These are phyloP conservation scores for Albatrellus ellisii DNA, from an alignment of 768 basidiomycete genomes.

Conservation along the genomic window DNA sequence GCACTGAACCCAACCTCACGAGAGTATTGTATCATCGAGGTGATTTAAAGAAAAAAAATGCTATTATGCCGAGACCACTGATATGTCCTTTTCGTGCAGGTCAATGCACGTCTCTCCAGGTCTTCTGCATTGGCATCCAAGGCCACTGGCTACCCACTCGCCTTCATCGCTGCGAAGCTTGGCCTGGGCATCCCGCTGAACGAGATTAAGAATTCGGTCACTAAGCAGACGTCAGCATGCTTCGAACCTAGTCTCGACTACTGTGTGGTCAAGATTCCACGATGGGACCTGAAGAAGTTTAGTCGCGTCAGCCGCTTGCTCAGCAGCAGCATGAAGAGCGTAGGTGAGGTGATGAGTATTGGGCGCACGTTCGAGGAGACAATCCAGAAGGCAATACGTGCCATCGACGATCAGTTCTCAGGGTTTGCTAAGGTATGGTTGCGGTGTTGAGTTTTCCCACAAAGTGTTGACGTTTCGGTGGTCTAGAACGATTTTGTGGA, in stretches of 20 bases:
- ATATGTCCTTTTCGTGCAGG: constrained; percentile 26
- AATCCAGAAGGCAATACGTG: constrained; percentile 93
- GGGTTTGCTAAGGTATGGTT: constrained; percentile 74
- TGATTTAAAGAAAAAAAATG: too few species aligned
- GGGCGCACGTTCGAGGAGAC: constrained; percentile 98
- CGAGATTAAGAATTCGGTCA: constrained; percentile 96
- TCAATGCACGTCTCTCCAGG: constrained; percentile 96
- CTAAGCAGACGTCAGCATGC: constrained; percentile 92
- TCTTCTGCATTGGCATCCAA: constrained; percentile 98
- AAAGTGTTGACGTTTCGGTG: not conserved
- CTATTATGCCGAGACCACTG: too few species aligned
- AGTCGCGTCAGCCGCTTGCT: constrained; percentile 81
- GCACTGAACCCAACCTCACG: constrained; percentile 90
- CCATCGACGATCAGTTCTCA: constrained; percentile 89
- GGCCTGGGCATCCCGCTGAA: constrained; percentile 95
- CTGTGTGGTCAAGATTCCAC: constrained; percentile 94
- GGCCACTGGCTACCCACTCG: constrained; percentile 96
- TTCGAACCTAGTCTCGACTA: constrained; percentile 98
- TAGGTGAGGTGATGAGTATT: constrained; percentile 99
- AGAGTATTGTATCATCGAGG: constrained; percentile 98
- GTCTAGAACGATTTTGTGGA: constrained; percentile 77
- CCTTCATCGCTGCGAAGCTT: constrained; percentile 96
- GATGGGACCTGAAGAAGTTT: constrained; percentile 99
- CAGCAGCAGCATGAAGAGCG: constrained; percentile 97
- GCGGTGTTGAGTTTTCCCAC: not conserved